Conservation (phyloP, 2,329 filamentous ascomycete genomes). For the Trichoderma sp. region DNA sequence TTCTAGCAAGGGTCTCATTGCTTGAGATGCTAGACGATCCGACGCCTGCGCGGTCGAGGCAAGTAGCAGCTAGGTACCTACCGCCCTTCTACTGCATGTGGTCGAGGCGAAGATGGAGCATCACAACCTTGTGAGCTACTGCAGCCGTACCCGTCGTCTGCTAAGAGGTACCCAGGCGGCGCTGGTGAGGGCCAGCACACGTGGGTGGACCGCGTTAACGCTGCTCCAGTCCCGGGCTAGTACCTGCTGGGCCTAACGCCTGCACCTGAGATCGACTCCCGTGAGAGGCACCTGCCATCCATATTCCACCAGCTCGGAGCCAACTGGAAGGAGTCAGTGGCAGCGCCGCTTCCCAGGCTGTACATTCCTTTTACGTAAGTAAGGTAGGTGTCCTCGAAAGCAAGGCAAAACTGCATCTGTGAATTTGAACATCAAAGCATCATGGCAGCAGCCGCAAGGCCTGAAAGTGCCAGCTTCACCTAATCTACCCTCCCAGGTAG, state of each 20-base stretch:
- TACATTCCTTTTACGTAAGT: neutral
- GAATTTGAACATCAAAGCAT: no score
- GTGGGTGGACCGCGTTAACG: neutral
- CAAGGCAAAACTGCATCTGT: no score
- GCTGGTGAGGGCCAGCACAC: neutral
- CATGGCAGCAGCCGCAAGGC: no score
- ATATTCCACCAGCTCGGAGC: constrained; percentile 15
- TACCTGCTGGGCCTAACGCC: constrained; percentile 7
- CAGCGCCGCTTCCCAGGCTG: constrained; percentile 9
- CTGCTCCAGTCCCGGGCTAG: neutral
- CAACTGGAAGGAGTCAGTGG: constrained; percentile 27
- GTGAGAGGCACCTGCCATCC: neutral
- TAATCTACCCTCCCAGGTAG: no score
- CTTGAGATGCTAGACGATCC: no score
- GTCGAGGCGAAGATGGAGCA: neutral
- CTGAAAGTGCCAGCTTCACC: no score
- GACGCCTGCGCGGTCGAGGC: no score
- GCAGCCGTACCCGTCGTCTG: neutral
- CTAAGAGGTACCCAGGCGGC: neutral
- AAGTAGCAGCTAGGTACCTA: no score
- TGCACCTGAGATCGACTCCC: constrained; percentile 7
- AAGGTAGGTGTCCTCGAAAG: neutral
- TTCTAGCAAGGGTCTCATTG: no score
- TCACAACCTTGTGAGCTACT: neutral
- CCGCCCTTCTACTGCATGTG: no score